Conservation (phyloP, 1,284 basidiomycete species). For the Cryptococcus sp. region DNA sequence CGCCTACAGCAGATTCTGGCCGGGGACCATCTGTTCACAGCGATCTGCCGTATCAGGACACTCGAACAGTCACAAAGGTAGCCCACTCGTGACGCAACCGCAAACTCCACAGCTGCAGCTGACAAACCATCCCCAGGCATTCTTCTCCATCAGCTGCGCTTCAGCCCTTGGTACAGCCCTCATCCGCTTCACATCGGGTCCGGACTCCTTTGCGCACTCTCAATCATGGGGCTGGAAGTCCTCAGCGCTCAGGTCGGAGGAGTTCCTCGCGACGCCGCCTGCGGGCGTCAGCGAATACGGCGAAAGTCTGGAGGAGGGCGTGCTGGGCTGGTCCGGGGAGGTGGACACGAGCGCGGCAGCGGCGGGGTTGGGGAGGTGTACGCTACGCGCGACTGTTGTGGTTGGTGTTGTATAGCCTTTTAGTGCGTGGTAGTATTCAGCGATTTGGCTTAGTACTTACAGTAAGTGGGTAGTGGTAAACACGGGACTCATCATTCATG, state of each 20-base stretch:
- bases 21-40: not conserved
- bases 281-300: conserved; percentile 51
- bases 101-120: too few species aligned
- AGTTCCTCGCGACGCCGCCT: conserved; percentile 40
- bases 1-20: too few species aligned
- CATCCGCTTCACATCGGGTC: conserved; percentile 74
- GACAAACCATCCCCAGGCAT: conserved; percentile 46
- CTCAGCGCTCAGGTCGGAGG: conserved; percentile 45
- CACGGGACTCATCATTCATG: too few species aligned
- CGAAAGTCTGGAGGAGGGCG: conserved; percentile 56
- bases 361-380: conserved; percentile 22
- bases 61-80: conserved; percentile 46
- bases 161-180: conserved; percentile 75
- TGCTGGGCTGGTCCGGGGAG: conserved; percentile 50
- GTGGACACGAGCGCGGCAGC: conserved; percentile 17
- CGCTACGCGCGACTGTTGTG: conserved; percentile 40
- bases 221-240: conserved; percentile 57
- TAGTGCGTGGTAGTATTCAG: too few species aligned
- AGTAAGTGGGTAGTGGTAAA: too few species aligned
- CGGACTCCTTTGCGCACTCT: conserved; percentile 73
- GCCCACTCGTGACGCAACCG: not conserved
- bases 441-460: too few species aligned
- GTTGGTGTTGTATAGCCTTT: conserved; percentile 28
- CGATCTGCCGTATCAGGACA: conserved; percentile 47
- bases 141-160: conserved; percentile 79